Conservation (phyloP, 129 eudicot species). For the Escallonia rubra region DNA sequence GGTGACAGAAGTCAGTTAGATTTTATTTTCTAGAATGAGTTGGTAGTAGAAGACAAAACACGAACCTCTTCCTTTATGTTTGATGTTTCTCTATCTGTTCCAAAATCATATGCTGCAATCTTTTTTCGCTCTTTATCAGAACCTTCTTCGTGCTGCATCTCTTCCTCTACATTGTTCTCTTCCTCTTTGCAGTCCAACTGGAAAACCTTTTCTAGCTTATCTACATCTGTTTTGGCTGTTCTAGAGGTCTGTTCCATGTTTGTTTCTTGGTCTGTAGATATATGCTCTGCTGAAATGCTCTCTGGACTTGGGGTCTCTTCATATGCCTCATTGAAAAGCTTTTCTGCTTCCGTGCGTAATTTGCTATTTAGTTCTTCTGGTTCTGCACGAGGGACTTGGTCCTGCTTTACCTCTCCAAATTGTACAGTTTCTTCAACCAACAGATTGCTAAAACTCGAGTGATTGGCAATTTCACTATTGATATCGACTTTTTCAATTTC, state of each 20-base stretch:
- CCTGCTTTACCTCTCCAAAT: background rate
- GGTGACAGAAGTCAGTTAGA: background rate
- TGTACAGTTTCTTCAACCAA: background rate
- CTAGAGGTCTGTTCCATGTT: too few relatives aligned
- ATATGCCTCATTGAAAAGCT: background rate
- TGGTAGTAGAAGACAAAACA: background rate
- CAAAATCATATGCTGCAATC: background rate
- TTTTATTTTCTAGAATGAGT: background rate
- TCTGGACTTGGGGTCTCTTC: background rate
- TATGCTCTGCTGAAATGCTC: background rate
- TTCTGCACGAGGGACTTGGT: background rate
- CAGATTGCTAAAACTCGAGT: background rate
- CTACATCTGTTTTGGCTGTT: too few relatives aligned
- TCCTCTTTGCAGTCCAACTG: background rate
- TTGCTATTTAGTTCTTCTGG: background rate
- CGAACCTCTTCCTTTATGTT: background rate
- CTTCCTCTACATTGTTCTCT: background rate
- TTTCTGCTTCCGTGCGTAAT: background rate
- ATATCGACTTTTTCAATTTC: background rate
- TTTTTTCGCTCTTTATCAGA: background rate
- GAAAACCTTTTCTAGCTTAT: background rate
- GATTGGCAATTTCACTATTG: background rate
- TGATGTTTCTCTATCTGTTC: background rate
- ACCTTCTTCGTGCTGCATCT: background rate
- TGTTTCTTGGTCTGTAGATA: background rate